Conservation (phyloP, 805 yeast genomes). For the Nakazawaea anatomiae region DNA sequence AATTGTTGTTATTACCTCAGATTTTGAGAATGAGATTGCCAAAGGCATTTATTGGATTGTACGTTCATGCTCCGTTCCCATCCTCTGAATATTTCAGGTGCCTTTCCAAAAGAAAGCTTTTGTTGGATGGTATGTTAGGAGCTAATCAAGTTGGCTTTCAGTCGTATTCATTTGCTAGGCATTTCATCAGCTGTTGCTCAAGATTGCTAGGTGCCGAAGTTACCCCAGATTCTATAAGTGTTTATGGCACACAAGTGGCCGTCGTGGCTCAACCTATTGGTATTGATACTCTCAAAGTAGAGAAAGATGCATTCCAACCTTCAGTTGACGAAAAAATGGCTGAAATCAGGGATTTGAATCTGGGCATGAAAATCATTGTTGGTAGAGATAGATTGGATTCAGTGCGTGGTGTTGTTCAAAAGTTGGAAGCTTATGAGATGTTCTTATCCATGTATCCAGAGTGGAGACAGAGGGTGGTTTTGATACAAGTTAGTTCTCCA, state of each 20-base stretch:
- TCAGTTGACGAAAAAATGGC: slow-evolving; percentile 56
- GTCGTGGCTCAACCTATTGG: slow-evolving; percentile 85
- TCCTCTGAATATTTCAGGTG: slow-evolving; percentile 91
- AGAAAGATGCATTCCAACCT: slow-evolving; percentile 48
- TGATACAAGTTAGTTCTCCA: slow-evolving; percentile 90
- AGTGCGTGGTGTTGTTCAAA: slow-evolving; percentile 91
- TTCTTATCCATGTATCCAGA: slow-evolving; percentile 89
- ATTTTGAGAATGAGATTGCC: slow-evolving; percentile 73
- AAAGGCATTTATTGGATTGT: slow-evolving; percentile 69
- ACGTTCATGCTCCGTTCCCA: slow-evolving; percentile 90
- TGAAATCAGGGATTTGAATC: slow-evolving; percentile 58
- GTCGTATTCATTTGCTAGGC: slow-evolving; percentile 79
- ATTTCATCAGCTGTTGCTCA: slow-evolving; percentile 85
- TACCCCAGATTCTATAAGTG: slow-evolving; percentile 47
- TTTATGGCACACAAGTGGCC: slow-evolving; percentile 72
- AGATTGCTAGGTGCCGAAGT: slow-evolving; percentile 82
- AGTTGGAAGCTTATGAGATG: slow-evolving; percentile 83
- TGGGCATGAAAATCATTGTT: slow-evolving; percentile 69
- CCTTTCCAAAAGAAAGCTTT: slow-evolving; percentile 71
- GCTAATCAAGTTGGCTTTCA: slow-evolving; percentile 85
- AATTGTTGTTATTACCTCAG: slow-evolving; percentile 75
- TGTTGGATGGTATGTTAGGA: slow-evolving; percentile 89
- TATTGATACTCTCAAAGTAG: slow-evolving; percentile 67
- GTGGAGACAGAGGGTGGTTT: slow-evolving; percentile 80
- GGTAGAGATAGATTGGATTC: slow-evolving; percentile 92